These are phyloP conservation scores for Yamadazyma kanchanaburiensis DNA, from an alignment of 1,139 yeast genomes.

Conservation along the genomic window DNA sequence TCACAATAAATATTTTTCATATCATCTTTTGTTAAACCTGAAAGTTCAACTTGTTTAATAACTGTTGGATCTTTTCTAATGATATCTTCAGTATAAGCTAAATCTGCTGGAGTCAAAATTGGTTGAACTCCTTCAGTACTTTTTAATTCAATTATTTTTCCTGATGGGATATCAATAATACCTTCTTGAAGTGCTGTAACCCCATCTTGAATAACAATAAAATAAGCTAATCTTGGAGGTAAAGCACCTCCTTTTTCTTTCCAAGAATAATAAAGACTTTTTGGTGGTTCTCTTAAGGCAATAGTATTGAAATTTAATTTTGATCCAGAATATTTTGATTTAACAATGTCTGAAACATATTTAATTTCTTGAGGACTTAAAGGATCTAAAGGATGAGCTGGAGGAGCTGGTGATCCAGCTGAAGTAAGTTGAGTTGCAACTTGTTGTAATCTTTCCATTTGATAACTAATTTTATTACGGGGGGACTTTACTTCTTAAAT, in stretches of 20 bases:
- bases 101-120: constrained; percentile 67
- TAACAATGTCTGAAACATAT: constrained; percentile 29
- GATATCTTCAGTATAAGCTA: constrained; percentile 59
- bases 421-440: constrained; percentile 62
- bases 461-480: too few species aligned
- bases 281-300: constrained; percentile 69
- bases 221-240: constrained; percentile 68
- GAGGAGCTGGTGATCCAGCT: constrained; percentile 48
- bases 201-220: constrained; percentile 59
- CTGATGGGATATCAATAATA: constrained; percentile 53
- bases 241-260: constrained; percentile 56
- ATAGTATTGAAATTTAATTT: constrained; percentile 60
- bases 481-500: too few species aligned
- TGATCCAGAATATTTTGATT: constrained; percentile 39
- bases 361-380: constrained; percentile 56
- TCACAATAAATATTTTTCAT: constrained; percentile 78
- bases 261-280: constrained; percentile 62
- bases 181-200: constrained; percentile 68
- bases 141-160: constrained; percentile 44
- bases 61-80: constrained; percentile 68
- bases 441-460: constrained; percentile 67
- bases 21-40: constrained; percentile 62
- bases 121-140: constrained; percentile 65
- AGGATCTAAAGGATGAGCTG: constrained; percentile 72
- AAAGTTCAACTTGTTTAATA: constrained; percentile 66